These are phyloP conservation scores for Nemania sp. DNA, from an alignment of 2,329 filamentous ascomycete genomes.

Conservation along the genomic window DNA sequence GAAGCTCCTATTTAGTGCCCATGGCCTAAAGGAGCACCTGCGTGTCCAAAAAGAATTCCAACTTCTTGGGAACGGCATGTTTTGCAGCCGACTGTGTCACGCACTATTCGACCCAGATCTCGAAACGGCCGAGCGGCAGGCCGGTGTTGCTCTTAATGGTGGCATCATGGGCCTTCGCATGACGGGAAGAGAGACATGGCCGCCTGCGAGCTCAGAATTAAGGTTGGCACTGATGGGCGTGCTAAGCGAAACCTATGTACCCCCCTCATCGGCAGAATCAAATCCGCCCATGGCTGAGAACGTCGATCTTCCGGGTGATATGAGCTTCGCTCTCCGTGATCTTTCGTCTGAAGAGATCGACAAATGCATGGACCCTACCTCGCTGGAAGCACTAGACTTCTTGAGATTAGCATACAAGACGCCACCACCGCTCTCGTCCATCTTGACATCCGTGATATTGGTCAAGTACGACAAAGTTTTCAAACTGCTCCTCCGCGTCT, in stretches of 20 bases:
- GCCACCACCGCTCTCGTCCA: slow-evolving; percentile 67
- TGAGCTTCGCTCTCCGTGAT: slow-evolving; percentile 84
- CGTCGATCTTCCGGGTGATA: slow-evolving; percentile 63
- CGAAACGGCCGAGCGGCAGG: slow-evolving; percentile 73
- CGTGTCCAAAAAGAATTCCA: slow-evolving; percentile 78
- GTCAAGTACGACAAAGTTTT: slow-evolving; percentile 86
- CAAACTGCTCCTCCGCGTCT: slow-evolving; percentile 72
- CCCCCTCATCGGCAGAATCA: slow-evolving; percentile 28
- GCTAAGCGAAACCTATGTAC: slow-evolving; percentile 71
- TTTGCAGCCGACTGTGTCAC: slow-evolving; percentile 76
- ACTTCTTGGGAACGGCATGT: slow-evolving; percentile 81
- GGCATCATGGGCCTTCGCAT: slow-evolving; percentile 80
- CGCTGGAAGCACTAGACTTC: slow-evolving; percentile 90
- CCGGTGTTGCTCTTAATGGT: slow-evolving; percentile 69
- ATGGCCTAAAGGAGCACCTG: slow-evolving; percentile 73
- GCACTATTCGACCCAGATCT: slow-evolving; percentile 85
- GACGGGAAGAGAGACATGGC: slow-evolving; percentile 82
- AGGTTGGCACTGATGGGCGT: slow-evolving; percentile 85
- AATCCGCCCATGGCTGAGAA: slow-evolving; percentile 38
- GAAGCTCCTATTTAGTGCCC: slow-evolving; percentile 71
- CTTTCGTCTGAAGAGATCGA: slow-evolving; percentile 78
- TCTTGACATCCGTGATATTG: slow-evolving; percentile 73
- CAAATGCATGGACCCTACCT: slow-evolving; percentile 78
- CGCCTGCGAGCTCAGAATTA: slow-evolving; percentile 91
- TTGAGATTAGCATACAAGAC: slow-evolving; percentile 83